A percentile compares a stretch with the other conserved stretches of the same genome.
Conservation (phyloP, 2,329 filamentous ascomycete species). For the Zymoseptoria ardabiliae region DNA sequence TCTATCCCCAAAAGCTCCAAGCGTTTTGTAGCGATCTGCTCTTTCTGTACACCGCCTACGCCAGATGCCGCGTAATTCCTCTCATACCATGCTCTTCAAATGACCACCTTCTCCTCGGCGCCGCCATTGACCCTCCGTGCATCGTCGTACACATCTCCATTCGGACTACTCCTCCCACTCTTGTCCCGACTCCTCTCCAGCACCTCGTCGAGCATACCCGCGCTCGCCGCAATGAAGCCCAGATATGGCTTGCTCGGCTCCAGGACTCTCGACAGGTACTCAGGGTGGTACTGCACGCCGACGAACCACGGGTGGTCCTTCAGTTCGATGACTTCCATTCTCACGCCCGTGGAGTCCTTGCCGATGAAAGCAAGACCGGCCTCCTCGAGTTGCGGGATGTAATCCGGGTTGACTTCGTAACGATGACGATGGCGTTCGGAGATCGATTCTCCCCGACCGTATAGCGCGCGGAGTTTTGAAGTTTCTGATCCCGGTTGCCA, state of each 20-base stretch:
- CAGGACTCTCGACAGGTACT: conserved; percentile 72
- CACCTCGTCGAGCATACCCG: conserved; percentile 54
- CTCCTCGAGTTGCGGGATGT: conserved; percentile 59
- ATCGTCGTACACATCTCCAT: conserved; percentile 6
- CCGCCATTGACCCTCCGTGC: background rate
- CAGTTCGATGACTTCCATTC: conserved; percentile 79
- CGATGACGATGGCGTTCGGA: conserved; percentile 77
- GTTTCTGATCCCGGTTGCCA: conserved; percentile 73
- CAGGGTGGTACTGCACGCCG: conserved; percentile 81
- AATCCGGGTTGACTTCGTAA: conserved; percentile 82
- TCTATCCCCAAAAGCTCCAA: background rate
- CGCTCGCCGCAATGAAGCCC: conserved; percentile 74
- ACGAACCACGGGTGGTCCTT: conserved; percentile 80
- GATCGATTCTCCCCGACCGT: conserved; percentile 48
- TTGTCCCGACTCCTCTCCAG: conserved; percentile 21
- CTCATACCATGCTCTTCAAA: no score
- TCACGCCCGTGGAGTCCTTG: conserved; percentile 68
- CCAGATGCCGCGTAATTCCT: no score
- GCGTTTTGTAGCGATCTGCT: background rate
- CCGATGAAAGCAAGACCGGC: conserved; percentile 69
- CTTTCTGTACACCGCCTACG: background rate
- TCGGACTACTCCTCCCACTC: conserved; percentile 12
- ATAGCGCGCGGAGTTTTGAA: conserved; percentile 69
- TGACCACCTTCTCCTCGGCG: background rate
- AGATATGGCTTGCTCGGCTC: conserved; percentile 69